phyloP scores from a whole-genome alignment of 805 yeast species.

The Yarrowia hollandica region DNA sequence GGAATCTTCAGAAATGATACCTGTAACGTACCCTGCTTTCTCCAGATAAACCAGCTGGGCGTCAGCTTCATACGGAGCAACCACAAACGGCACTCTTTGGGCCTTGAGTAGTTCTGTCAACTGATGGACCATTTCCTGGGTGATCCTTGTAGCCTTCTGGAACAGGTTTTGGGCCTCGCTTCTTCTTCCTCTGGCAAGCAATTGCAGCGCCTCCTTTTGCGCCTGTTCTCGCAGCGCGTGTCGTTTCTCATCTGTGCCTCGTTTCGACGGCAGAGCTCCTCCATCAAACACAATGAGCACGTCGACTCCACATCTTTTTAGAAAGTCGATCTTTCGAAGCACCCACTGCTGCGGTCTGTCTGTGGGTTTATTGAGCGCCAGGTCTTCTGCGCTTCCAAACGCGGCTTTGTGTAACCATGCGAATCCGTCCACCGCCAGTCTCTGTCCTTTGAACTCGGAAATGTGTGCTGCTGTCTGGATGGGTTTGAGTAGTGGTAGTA shows the following conservation, averaged over 20 bases:
- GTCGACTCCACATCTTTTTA: slow-evolving; percentile 63
- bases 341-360: slow-evolving; percentile 52
- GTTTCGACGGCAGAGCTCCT: slow-evolving; percentile 76
- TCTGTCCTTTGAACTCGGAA: slow-evolving; percentile 64
- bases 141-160: slow-evolving; percentile 79
- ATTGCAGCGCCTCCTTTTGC: slow-evolving; percentile 52
- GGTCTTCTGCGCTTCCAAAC: slow-evolving; percentile 77
- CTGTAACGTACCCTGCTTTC: slow-evolving; percentile 69
- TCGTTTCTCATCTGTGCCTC: slow-evolving; percentile 68
- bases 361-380: slow-evolving; percentile 71
- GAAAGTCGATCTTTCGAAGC: slow-evolving; percentile 63
- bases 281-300: slow-evolving; percentile 96
- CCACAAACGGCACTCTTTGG: slow-evolving; percentile 65
- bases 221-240: slow-evolving; percentile 58
- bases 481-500: slow-evolving; percentile 74
- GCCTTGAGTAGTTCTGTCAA: slow-evolving; percentile 69
- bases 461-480: slow-evolving; percentile 64
- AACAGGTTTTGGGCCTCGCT: slow-evolving; percentile 65
- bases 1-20: slow-evolving; percentile 90
- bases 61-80: slow-evolving; percentile 98
- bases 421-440: slow-evolving; percentile 90
- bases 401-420: slow-evolving; percentile 95
- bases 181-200: slow-evolving; percentile 52
- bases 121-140: slow-evolving; percentile 87
- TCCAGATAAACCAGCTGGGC: slow-evolving; percentile 94